Base-by-base conservation (phyloP, 2,329 filamentous ascomycete species). In the Claviceps purpurea region DNA sequence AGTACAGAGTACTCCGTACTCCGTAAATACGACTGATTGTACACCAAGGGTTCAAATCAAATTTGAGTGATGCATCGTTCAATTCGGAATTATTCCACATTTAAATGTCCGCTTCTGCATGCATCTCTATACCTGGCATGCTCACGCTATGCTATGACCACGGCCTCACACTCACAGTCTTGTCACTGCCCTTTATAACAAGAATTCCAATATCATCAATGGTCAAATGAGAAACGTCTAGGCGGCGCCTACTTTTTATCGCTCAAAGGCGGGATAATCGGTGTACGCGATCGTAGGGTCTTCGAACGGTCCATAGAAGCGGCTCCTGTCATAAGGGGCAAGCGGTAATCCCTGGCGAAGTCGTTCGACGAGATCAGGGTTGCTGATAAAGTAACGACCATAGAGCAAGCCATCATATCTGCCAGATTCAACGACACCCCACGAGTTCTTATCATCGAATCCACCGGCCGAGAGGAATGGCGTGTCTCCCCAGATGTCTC, bases 391-490 rank as follows among this genome's bases (percentile, higher is more conserved):
- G 44, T 69, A 68, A 2, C 73, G 64, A 0, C 73, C 74, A 50
- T 70, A 75, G 2, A 73, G 51, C 26, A 78, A 56, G 8, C 62
- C 74, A 55, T 77, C 73, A 50, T 74, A 74, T 26, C 62, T 67
- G 2, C 68, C 69, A 1, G 78, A 58, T 42, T 65, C 63, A 1
- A 64, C 2, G 1, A 75, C 69, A 1, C 71, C 73, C 66, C 70
- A 74, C 0, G 68, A 69, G 55, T 77, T 79, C 40, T 65, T 66
- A 43, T 77, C 68, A 50, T 74, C 66, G 62, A 73, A 81, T 0
- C 77, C 77, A 5, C 77, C 77, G 0, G 73, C 76, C 1, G 76
- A 73, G 55, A 81, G 71, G 62, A 81, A 77, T 0, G 76, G 76
- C 0, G 76, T 75, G 5, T 66, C 62, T 2, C 70, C 71, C 50